Conservation (phyloP, 75 land plant species). For the Adiantum capillusveneris region DNA sequence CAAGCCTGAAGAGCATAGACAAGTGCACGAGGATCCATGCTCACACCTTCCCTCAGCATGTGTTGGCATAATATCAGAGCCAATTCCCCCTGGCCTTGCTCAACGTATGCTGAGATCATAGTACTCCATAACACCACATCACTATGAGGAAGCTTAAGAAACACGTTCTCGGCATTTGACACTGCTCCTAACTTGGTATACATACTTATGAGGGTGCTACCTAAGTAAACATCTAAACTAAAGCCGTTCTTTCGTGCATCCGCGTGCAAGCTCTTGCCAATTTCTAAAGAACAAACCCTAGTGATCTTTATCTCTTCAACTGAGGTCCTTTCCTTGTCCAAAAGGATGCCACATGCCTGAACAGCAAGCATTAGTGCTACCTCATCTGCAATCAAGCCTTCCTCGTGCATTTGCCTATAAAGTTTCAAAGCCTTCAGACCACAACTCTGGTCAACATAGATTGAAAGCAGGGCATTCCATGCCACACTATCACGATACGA, state of each 20-base stretch:
- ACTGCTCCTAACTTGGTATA: conserved; percentile 21
- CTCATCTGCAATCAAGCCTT: background rate
- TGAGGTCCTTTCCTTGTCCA: background rate
- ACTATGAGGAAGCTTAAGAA: conserved; percentile 17
- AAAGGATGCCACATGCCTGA: background rate
- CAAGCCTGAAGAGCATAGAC: conserved; percentile 22
- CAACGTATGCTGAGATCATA: conserved; percentile 5
- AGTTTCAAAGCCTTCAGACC: background rate
- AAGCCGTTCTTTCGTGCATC: conserved; percentile 11
- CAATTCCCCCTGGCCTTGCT: conserved; percentile 7
- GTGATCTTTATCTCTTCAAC: background rate
- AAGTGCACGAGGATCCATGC: conserved; percentile 12
- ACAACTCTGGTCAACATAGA: background rate
- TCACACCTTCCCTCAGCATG: conserved; percentile 6
- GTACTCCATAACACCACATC: conserved; percentile 21
- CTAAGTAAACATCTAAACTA: conserved; percentile 13
- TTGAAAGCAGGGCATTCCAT: conserved; percentile 4
- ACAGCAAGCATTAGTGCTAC: background rate
- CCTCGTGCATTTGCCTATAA: background rate
- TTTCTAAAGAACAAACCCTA: background rate
- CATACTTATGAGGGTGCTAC: conserved; percentile 18
- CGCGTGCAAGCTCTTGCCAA: conserved; percentile 1
- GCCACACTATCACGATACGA: background rate
- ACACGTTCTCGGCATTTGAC: conserved; percentile 25
- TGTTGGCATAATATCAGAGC: conserved; percentile 3